Percentiles rank a stretch among this genome's conserved stretches.
Conservation (phyloP, 2,329 filamentous ascomycete genomes). For the Colletotrichum shisoi region DNA sequence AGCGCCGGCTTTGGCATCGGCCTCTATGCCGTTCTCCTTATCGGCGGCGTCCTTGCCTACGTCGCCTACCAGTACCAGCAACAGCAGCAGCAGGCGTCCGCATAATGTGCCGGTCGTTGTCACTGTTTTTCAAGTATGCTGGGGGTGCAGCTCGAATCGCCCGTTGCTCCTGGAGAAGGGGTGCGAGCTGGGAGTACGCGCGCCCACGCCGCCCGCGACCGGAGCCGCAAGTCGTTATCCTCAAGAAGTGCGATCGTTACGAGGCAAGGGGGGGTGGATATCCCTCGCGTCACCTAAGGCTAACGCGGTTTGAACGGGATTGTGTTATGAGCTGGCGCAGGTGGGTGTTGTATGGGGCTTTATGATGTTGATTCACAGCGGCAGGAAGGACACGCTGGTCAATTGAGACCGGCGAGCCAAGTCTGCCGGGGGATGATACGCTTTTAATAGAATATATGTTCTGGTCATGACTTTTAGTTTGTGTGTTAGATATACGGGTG, state of each 20-base stretch:
- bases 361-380: slow-evolving; percentile 16
- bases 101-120: slow-evolving; percentile 24
- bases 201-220: slow-evolving; percentile 14
- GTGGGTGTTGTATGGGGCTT: slow-evolving; percentile 1
- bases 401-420: slow-evolving; percentile 9
- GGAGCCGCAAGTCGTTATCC: background rate
- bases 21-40: slow-evolving; percentile 80
- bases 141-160: background rate
- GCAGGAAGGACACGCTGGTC: slow-evolving; percentile 19
- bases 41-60: slow-evolving; percentile 81
- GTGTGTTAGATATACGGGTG: background rate
- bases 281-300: slow-evolving; percentile 3
- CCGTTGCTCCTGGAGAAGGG: slow-evolving; percentile 7
- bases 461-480: slow-evolving; percentile 16
- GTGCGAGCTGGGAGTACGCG: background rate
- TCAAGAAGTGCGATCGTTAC: slow-evolving; percentile 10
- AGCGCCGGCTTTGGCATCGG: slow-evolving; percentile 73
- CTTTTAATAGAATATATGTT: slow-evolving; percentile 36
- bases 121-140: slow-evolving; percentile 2
- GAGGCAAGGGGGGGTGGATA: background rate
- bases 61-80: slow-evolving; percentile 86
- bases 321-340: slow-evolving; percentile 17
- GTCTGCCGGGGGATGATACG: slow-evolving; percentile 30
- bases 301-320: slow-evolving; percentile 4
- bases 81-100: slow-evolving; percentile 55